These are phyloP conservation scores for Puccinia coronata DNA, from an alignment of 1,284 basidiomycete species.

Conservation along the genomic window DNA sequence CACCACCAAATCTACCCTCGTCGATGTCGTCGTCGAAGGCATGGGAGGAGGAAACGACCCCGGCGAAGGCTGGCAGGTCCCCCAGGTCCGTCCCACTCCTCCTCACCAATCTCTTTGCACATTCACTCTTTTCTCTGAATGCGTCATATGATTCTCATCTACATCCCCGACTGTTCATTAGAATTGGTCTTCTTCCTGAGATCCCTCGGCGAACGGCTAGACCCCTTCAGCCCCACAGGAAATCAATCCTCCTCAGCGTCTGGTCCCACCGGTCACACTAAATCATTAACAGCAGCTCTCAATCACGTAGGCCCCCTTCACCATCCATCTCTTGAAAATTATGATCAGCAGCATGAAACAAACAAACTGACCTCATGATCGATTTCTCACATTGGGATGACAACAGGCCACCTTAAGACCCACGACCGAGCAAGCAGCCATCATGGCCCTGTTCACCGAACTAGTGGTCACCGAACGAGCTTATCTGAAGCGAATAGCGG, in stretches of 20 bases:
- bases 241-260: not conserved
- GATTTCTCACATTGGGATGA: too few relatives aligned
- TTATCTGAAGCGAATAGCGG: slow-evolving; percentile 72
- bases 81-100: slow-evolving; percentile 42
- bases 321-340: not conserved
- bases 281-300: slow-evolving; percentile 47
- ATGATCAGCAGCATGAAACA: too few relatives aligned
- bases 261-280: slow-evolving; percentile 13
- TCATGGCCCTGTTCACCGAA: slow-evolving; percentile 64
- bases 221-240: slow-evolving; percentile 38
- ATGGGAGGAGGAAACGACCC: slow-evolving; percentile 47
- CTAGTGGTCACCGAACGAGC: slow-evolving; percentile 73
- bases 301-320: slow-evolving; percentile 39
- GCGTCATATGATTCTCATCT: too few relatives aligned
- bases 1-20: slow-evolving; percentile 33
- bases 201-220: slow-evolving; percentile 38
- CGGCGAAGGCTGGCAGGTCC: slow-evolving; percentile 48
- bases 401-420: slow-evolving; percentile 43
- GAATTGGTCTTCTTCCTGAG: slow-evolving; percentile 48
- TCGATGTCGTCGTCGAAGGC: slow-evolving; percentile 50
- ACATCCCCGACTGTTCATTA: too few relatives aligned
- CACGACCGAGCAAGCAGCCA: slow-evolving; percentile 31
- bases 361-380: too few relatives aligned
- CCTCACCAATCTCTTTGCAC: too few relatives aligned
- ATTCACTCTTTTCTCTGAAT: too few relatives aligned